Base-by-base conservation (phyloP, 208 protist genomes). In the Wallacemonas rigidus region DNA sequence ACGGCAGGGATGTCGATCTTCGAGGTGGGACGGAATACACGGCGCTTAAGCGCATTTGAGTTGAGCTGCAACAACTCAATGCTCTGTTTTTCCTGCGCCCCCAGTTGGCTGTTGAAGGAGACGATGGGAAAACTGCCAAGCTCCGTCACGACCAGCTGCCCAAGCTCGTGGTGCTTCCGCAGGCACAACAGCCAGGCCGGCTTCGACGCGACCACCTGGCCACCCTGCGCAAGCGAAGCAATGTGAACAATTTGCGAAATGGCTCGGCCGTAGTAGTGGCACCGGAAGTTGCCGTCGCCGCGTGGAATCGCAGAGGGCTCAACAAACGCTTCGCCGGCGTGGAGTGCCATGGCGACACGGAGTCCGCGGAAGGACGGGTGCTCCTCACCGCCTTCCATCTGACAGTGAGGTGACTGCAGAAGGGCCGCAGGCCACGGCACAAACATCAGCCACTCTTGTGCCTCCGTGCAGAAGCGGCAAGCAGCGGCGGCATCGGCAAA, bases 181-280 rank as follows among this genome's bases (percentile, higher is more conserved):
- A 76, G 61, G 70, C 89, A 94, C 17, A 88, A 54, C 12, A 77
- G 72, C 91, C 91, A 96, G 53, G 87, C 91, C 17, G 82, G 80
- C 14, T 82, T 72, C 17, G 89, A 85, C 1, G 83, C 79, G 64
- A 96, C 68, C 14, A 94, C 82, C 75, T 96, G 91, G n/a, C 91
- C 91, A 50, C 91, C 91, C 56, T 92, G 85, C 4, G 89, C 82
- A 2, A 93, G 70, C 9, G 86, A 78, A 39, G 79, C 79, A 11
- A 90, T 68, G 68, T 93, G 82, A 53, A 96, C 79, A 6, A 90
- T 76, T 79, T 96, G 91, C 54, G 82, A 90, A 54, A 96, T 85
- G 1, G 91, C 86, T 61, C 81, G 77, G 9, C 91, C 91, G 75
- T 93, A 94, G 81, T 93, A 96, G 78, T 94, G 91, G 57, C 78